phyloP scores from a whole-genome alignment of 176 grass and related monocot genomes.

The Triticum aestivum region DNA sequence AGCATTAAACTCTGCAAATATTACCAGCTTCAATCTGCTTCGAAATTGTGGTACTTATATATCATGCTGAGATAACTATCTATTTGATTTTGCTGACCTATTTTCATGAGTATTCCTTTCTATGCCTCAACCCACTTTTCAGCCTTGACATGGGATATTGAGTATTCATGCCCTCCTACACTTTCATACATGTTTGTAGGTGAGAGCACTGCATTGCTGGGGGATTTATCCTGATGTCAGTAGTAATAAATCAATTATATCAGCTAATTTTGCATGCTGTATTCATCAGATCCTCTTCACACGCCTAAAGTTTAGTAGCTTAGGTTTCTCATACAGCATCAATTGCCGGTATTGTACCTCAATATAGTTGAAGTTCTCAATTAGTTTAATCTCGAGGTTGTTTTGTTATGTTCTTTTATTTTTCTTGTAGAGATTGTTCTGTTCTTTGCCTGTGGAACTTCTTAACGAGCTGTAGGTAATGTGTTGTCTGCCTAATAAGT shows the following conservation, averaged over 20 bases:
- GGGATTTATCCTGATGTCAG: not conserved
- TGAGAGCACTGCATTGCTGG: not conserved
- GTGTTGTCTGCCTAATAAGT: not conserved
- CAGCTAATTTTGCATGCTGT: not conserved
- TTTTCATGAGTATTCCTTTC: too few relatives aligned
- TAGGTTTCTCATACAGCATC: not conserved
- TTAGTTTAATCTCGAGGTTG: not conserved
- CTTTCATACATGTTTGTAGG: not conserved
- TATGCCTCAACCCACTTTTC: not conserved
- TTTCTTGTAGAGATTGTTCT: not conserved
- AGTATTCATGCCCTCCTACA: not conserved
- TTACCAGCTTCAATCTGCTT: not conserved
- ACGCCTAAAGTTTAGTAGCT: not conserved
- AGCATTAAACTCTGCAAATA: not conserved
- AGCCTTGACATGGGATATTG: not conserved
- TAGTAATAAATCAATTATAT: not conserved
- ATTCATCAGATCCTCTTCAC: not conserved
- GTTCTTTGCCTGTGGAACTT: not conserved
- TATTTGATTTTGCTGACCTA: not conserved
- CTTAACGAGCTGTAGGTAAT: not conserved
- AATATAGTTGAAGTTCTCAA: not conserved
- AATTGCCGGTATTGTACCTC: not conserved
- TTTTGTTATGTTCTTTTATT: not conserved
- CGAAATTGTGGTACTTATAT: not conserved
- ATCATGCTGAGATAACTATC: not conserved